Evolutionary conservation across 139 green algal species (phyloP).

Genomic region (Eudorina sp.): DNA sequence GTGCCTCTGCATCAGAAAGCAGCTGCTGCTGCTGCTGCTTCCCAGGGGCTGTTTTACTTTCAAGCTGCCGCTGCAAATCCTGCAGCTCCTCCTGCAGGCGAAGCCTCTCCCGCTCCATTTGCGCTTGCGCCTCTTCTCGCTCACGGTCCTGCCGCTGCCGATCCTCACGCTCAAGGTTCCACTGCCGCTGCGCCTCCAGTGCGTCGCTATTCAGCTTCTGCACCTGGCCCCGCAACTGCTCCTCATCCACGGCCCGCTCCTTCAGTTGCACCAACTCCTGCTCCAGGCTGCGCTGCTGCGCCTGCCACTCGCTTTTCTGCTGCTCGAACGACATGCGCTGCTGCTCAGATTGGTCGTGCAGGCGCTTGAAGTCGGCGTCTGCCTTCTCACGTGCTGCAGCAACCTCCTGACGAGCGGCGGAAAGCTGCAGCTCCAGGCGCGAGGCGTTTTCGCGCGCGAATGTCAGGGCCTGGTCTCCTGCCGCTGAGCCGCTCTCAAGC

Average conservation of each 20-base stretch:
- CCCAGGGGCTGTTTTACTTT: too few relatives aligned
- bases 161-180: background rate
- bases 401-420: background rate
- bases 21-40: too few relatives aligned
- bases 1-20: too few relatives aligned
- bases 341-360: background rate
- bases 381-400: background rate
- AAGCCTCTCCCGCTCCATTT: background rate
- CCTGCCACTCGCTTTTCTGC: background rate
- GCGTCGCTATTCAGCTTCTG: background rate
- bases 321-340: background rate
- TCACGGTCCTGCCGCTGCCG: background rate
- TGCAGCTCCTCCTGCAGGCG: background rate
- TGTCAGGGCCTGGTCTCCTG: background rate
- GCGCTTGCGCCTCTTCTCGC: background rate
- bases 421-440: conserved; percentile 18
- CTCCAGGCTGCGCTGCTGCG: background rate
- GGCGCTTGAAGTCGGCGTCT: background rate
- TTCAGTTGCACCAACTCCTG: background rate
- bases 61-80: background rate
- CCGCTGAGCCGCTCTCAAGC: background rate
- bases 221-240: background rate
- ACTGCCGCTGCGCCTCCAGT: background rate
- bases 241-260: background rate
- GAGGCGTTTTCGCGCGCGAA: background rate